phyloP scores from a whole-genome alignment of 192 early-diverging fungal species.

The Coemansia sp. region DNA sequence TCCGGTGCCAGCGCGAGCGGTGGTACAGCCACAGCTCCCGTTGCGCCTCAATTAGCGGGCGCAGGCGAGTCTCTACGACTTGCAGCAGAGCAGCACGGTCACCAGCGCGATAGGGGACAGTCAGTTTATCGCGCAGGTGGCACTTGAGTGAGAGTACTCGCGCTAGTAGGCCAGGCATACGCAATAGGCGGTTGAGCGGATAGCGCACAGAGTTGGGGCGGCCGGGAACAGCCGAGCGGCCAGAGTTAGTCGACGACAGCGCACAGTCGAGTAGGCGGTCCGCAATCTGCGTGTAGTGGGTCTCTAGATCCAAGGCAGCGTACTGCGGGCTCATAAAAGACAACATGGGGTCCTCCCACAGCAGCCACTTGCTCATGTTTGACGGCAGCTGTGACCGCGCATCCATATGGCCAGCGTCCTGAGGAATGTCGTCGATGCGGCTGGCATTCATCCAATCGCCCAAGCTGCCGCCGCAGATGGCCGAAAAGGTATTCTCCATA shows the following conservation, averaged over 20 bases:
- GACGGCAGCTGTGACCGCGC: conserved; percentile 63
- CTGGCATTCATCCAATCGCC: conserved; percentile 76
- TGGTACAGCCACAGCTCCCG: conserved; percentile 82
- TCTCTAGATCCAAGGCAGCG: conserved; percentile 65
- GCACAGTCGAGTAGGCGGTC: conserved; percentile 60
- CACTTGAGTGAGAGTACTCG: conserved; percentile 71
- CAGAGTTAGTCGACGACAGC: conserved; percentile 19
- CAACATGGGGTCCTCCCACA: conserved; percentile 86
- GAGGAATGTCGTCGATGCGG: conserved; percentile 58
- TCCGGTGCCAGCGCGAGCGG: conserved; percentile 74
- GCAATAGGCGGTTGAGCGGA: conserved; percentile 71
- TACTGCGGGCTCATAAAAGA: conserved; percentile 82
- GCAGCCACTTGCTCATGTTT: conserved; percentile 80
- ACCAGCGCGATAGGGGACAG: conserved; percentile 61
- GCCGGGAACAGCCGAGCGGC: conserved; percentile 17
- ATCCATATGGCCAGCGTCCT: conserved; percentile 43
- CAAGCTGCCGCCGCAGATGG: conserved; percentile 77
- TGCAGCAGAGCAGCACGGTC: conserved; percentile 60
- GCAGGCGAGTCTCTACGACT: conserved; percentile 60
- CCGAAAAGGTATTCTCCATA: conserved; percentile 69
- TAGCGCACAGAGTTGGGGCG: conserved; percentile 33
- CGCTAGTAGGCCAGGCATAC: conserved; percentile 70
- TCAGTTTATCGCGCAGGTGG: conserved; percentile 66
- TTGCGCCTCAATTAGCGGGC: conserved; percentile 63
- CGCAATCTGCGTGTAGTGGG: conserved; percentile 64